Conservation (phyloP, 306 rosid species). For the Luffa aegyptiaca region DNA sequence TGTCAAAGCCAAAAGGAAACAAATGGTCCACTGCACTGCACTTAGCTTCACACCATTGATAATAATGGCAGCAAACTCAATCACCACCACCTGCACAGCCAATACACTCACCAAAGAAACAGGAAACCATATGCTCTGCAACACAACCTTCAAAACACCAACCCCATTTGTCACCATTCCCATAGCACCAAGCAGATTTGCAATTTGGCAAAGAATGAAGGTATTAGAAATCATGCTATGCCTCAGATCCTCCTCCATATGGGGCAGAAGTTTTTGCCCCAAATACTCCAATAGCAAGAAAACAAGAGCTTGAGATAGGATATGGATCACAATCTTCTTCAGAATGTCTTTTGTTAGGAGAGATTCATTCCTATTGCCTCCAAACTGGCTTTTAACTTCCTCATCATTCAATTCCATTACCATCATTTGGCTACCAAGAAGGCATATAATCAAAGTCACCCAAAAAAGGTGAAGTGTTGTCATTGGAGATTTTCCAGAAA, state of each 20-base stretch:
- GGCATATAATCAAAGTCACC: constrained; percentile 30
- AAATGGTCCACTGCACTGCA: constrained; percentile 33
- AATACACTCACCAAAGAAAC: constrained; percentile 24
- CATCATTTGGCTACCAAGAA: constrained; percentile 52
- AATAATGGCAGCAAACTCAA: constrained; percentile 24
- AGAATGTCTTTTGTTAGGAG: constrained; percentile 22
- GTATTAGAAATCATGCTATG: constrained; percentile 46
- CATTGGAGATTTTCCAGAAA: constrained; percentile 49
- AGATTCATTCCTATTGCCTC: background rate
- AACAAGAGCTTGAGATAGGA: constrained; percentile 29
- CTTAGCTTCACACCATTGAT: constrained; percentile 25
- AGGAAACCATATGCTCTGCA: constrained; percentile 22
- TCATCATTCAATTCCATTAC: constrained; percentile 27
- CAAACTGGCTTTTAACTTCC: constrained; percentile 4
- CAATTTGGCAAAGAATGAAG: constrained; percentile 44
- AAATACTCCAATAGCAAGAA: constrained; percentile 24
- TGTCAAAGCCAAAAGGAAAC: constrained; percentile 27
- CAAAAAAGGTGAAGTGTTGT: constrained; percentile 39
- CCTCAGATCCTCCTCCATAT: constrained; percentile 12
- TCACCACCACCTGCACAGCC: constrained; percentile 30
- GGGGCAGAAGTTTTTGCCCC: constrained; percentile 15
- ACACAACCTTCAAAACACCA: constrained; percentile 14
- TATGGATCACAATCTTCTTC: constrained; percentile 37
- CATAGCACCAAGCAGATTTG: constrained; percentile 36
- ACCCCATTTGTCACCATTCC: constrained; percentile 17